Percentiles rank a stretch among this genome's conserved stretches.
These are phyloP conservation scores for Alternaria panax DNA, from an alignment of 2,329 filamentous ascomycete species.

Conservation along the genomic window DNA sequence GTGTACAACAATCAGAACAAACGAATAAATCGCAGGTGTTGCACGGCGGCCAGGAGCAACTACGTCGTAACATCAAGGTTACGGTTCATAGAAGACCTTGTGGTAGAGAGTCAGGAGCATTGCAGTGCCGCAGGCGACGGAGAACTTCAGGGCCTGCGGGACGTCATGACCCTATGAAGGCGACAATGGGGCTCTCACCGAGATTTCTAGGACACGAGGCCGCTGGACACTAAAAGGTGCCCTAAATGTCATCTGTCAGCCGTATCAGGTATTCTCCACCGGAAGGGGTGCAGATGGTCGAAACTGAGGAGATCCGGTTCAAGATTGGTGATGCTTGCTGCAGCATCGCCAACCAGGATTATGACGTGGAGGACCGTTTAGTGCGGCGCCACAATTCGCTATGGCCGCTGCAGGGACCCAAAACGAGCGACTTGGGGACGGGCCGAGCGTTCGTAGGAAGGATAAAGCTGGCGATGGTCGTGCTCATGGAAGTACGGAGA, in stretches of 20 bases:
- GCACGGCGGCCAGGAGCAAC: constrained; percentile 41
- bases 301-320: constrained; percentile 37
- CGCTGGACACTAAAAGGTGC: constrained; percentile 29
- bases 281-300: constrained; percentile 29
- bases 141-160: constrained; percentile 20
- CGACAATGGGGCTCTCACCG: constrained; percentile 28
- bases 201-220: constrained; percentile 32
- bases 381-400: constrained; percentile 28
- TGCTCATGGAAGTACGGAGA: constrained; percentile 32
- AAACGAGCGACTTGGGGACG: constrained; percentile 28
- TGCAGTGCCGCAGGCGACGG: constrained; percentile 25
- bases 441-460: constrained; percentile 25
- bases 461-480: constrained; percentile 32
- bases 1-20: constrained; percentile 34
- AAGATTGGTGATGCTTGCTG: constrained; percentile 31
- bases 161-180: constrained; percentile 33
- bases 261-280: constrained; percentile 29
- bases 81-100: constrained; percentile 21
- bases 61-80: constrained; percentile 44
- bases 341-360: constrained; percentile 26
- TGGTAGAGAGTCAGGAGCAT: constrained; percentile 26
- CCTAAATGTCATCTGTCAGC: constrained; percentile 38
- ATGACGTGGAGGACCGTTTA: constrained; percentile 29
- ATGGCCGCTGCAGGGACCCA: constrained; percentile 30
- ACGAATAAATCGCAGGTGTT: constrained; percentile 35